Conservation (phyloP, 805 yeast genomes). For the Zygotorulaspora danielsina region DNA sequence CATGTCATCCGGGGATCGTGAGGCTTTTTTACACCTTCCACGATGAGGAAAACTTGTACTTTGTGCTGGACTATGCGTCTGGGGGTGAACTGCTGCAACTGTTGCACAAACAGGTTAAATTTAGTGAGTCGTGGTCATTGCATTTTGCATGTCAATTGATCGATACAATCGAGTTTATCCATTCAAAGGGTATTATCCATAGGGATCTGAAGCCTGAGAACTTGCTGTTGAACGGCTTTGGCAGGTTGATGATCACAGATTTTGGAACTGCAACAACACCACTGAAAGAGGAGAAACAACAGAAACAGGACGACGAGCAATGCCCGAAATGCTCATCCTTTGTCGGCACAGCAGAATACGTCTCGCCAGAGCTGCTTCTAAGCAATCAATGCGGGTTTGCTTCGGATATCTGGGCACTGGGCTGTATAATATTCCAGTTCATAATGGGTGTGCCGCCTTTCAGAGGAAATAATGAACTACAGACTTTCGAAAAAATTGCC, state of each 20-base stretch:
- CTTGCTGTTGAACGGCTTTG: constrained; percentile 75
- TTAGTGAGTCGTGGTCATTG: constrained; percentile 67
- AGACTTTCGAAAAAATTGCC: constrained; percentile 85
- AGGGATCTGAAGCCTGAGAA: constrained; percentile 95
- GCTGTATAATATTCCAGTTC: constrained; percentile 81
- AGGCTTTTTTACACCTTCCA: constrained; percentile 91
- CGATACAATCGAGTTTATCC: constrained; percentile 90
- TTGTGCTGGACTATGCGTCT: constrained; percentile 90
- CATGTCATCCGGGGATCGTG: constrained; percentile 92
- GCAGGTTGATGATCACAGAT: constrained; percentile 88
- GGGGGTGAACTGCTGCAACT: constrained; percentile 88
- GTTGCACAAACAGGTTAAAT: constrained; percentile 70
- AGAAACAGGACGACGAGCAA: neutral
- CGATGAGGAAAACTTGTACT: constrained; percentile 80
- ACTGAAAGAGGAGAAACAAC: neutral
- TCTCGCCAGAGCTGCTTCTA: constrained; percentile 82
- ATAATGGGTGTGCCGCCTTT: constrained; percentile 85
- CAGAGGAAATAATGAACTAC: constrained; percentile 78
- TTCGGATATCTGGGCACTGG: constrained; percentile 91
- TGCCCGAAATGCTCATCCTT: constrained; percentile 53
- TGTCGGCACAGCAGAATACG: constrained; percentile 97
- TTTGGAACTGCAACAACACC: constrained; percentile 79
- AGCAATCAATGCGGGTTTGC: constrained; percentile 77
- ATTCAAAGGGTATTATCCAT: constrained; percentile 83
- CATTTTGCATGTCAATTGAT: constrained; percentile 82